These are phyloP conservation scores for Geotrichum reessii DNA, from an alignment of 1,139 yeast species.

Conservation along the genomic window DNA sequence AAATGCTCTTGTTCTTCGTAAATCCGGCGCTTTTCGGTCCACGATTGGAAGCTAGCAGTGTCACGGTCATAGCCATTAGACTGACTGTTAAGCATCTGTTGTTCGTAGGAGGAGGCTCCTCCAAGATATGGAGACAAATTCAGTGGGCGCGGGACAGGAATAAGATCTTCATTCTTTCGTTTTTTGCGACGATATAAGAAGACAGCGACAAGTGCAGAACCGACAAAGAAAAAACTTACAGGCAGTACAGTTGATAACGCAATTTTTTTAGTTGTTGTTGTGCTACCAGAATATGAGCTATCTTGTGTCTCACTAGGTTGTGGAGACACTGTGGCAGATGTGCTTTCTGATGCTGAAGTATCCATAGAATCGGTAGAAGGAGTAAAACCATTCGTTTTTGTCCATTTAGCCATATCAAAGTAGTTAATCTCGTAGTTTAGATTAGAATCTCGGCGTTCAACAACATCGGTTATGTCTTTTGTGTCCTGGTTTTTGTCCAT, in stretches of 20 bases:
- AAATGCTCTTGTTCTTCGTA: conserved; percentile 21
- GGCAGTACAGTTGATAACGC: conserved; percentile 37
- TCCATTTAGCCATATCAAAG: conserved; percentile 15
- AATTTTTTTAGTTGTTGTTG: conserved; percentile 27
- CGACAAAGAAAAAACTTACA: conserved; percentile 24
- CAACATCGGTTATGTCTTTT: not conserved
- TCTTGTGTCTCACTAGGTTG: not conserved
- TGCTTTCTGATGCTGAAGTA: conserved; percentile 19
- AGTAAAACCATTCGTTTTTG: not conserved
- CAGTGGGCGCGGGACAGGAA: conserved; percentile 14
- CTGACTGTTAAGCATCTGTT: conserved; percentile 4
- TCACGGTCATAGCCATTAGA: conserved; percentile 20
- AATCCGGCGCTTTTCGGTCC: conserved; percentile 30
- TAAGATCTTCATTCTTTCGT: conserved; percentile 7
- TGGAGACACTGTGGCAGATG: conserved; percentile 6
- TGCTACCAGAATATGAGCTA: not conserved
- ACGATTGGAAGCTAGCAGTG: conserved; percentile 28
- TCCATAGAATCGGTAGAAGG: conserved; percentile 17
- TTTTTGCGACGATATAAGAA: conserved; percentile 14
- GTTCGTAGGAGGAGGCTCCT: conserved; percentile 5
- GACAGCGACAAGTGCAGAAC: conserved; percentile 27
- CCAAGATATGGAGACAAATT: conserved; percentile 16
- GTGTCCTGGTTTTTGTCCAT: conserved; percentile 6
- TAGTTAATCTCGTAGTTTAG: conserved; percentile 8
- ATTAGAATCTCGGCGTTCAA: not conserved